phyloP scores from a whole-genome alignment of 1,284 basidiomycete species.

The Leccinum angustisporum region DNA sequence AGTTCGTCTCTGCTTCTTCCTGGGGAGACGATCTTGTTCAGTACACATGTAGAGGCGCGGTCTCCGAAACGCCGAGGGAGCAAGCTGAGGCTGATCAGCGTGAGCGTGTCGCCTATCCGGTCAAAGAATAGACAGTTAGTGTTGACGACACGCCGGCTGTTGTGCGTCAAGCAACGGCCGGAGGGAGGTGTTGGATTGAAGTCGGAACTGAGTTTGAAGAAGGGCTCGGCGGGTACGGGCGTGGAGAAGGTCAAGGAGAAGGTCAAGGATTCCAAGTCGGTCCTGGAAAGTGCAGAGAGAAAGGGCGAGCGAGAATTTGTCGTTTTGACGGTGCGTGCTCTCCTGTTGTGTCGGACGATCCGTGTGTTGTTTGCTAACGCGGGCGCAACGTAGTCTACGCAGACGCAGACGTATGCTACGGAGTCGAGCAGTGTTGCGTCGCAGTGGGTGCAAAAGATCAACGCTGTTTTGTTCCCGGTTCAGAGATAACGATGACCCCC shows the following conservation, averaged over 20 bases:
- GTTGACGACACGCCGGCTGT: constrained; percentile 55
- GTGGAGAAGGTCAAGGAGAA: constrained; percentile 41
- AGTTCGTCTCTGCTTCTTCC: constrained; percentile 45
- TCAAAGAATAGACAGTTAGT: constrained; percentile 57
- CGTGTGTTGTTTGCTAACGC: constrained; percentile 3
- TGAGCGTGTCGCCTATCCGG: constrained; percentile 45
- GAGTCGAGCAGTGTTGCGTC: constrained; percentile 39
- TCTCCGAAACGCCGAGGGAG: constrained; percentile 60
- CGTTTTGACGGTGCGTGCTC: constrained; percentile 53
- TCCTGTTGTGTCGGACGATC: too few species aligned
- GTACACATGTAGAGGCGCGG: constrained; percentile 53
- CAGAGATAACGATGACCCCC: background rate
- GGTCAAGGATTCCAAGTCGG: constrained; percentile 36
- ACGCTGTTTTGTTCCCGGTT: constrained; percentile 6
- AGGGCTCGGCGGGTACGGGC: constrained; percentile 36
- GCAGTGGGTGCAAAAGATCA: constrained; percentile 56
- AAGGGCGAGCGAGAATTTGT: constrained; percentile 62
- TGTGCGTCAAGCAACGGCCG: constrained; percentile 54
- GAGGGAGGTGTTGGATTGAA: constrained; percentile 44
- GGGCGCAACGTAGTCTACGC: constrained; percentile 42
- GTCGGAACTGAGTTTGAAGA: constrained; percentile 45
- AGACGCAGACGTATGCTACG: constrained; percentile 53
- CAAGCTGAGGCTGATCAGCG: constrained; percentile 49
- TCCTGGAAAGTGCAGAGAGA: constrained; percentile 49
- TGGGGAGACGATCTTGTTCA: constrained; percentile 51